Base-by-base conservation (phyloP, 495 filamentous ascomycete species). In the Neurospora pannonica region DNA sequence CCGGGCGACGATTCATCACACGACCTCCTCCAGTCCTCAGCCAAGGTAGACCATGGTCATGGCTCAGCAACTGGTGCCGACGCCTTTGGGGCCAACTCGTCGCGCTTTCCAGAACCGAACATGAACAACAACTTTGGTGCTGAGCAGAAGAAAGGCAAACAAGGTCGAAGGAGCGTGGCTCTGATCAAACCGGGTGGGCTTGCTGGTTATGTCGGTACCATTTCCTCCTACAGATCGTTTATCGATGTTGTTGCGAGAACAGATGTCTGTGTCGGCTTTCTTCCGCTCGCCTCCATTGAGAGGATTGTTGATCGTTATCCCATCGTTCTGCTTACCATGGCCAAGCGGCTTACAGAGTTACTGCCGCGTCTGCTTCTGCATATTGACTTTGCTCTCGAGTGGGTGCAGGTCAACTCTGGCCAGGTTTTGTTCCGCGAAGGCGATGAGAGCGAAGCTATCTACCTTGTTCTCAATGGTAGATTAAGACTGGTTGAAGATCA, bases 391-490 rank as follows among this genome's bases (percentile, higher is more conserved):
- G 96, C 96, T 8, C 86, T 99, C 4, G 96, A 99, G 82, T 99
- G 97, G 97, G 90, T 98, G 4, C 96, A 99, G 78, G 94, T 98
- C 74, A 92, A 92, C 83, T 94, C 96, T 5, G 94, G 97, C 5
- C 93, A 98, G 79, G 93, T 97, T 11, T 92, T 99, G 62, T 96
- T 96, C 79, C 92, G 97, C 79, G 93, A 98, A 82, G 91, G 90
- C 4, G 95, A 98, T 75, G 96, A 98, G 74, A 98, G 96, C 80
- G 96, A 99, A 82, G 96, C 97, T 15, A 99, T 99, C 48, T 98
- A 99, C 79, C 94, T 99, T 75, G 97, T 98, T 13, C 86, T 99
- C 8, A 99, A 99, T 80, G 96, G 96, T 11, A 90, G 96, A 11
- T 82, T 99, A 34, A 85, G 96, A 42, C 88, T 93, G 5, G 89